phyloP scores from a whole-genome alignment of 371 early-diverging fungal species.

The Mucor saturninus region DNA sequence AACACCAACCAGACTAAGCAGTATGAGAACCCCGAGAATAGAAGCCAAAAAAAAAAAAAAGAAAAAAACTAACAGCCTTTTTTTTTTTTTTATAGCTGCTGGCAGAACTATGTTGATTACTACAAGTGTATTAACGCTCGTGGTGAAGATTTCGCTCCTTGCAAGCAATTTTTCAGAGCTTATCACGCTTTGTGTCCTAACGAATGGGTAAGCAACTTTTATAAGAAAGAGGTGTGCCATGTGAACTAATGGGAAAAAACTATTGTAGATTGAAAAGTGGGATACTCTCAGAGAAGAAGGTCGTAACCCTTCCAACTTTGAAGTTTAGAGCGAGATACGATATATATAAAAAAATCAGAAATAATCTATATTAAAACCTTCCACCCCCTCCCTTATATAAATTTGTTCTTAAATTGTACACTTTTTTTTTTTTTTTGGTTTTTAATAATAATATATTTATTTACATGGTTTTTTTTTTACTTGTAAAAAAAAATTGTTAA shows the following conservation, averaged over 20 bases:
- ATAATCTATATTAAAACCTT: no score
- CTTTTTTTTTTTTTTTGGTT: background rate
- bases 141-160: slow-evolving; percentile 90
- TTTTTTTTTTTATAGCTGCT: slow-evolving; percentile 54
- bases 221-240: background rate
- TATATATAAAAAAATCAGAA: no score
- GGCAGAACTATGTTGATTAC: slow-evolving; percentile 97
- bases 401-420: no score
- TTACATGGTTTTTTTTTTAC: slow-evolving; percentile 4
- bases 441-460: slow-evolving; percentile 11
- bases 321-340: slow-evolving; percentile 29
- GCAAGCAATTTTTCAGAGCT: slow-evolving; percentile 82
- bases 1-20: slow-evolving; percentile 96
- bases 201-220: slow-evolving; percentile 71
- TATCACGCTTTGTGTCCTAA: slow-evolving; percentile 86
- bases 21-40: slow-evolving; percentile 17
- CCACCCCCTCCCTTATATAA: no score
- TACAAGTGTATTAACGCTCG: slow-evolving; percentile 83
- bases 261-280: slow-evolving; percentile 77
- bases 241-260: background rate
- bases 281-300: slow-evolving; percentile 84
- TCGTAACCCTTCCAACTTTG: slow-evolving; percentile 69
- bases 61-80: background rate
- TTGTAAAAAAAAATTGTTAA: background rate
- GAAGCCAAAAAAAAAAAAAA: background rate